A percentile compares a stretch with the other conserved stretches of the same genome.
phyloP scores from a whole-genome alignment of 2,329 filamentous ascomycete species.

The Ceratocystis lukuohia region DNA sequence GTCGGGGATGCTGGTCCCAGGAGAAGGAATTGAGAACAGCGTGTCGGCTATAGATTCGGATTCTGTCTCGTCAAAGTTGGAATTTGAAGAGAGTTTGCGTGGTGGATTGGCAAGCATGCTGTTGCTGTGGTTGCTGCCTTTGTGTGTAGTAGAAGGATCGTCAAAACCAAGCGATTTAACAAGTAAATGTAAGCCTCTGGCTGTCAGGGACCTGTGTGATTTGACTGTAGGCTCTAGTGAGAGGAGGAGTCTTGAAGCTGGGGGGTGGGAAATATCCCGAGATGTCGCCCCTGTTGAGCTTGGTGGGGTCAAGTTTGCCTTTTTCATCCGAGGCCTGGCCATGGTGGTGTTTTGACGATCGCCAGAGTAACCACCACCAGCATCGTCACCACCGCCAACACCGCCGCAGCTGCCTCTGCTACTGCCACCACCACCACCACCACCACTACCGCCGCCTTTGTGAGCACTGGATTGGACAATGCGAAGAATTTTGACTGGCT shows the following conservation, averaged over 20 bases:
- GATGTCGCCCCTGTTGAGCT: not conserved
- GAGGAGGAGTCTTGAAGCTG: not conserved
- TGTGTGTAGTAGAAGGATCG: not conserved
- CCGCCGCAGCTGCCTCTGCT: no score
- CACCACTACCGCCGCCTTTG: not conserved
- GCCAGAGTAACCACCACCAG: not conserved
- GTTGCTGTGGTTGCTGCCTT: not conserved
- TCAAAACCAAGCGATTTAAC: not conserved
- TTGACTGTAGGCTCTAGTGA: not conserved
- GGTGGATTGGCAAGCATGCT: not conserved
- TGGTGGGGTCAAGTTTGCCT: not conserved
- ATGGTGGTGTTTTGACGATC: not conserved
- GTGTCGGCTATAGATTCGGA: slow-evolving; percentile 4
- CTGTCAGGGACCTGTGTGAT: not conserved
- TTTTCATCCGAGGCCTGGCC: not conserved
- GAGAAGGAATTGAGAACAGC: not conserved
- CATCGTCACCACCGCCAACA: no score
- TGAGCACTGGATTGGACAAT: not conserved
- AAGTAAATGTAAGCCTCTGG: not conserved
- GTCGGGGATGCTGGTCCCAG: slow-evolving; percentile 6
- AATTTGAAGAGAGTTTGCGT: not conserved
- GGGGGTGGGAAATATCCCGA: not conserved
- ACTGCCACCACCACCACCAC: no score
- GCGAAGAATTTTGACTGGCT: slow-evolving; percentile 2
- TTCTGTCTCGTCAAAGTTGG: slow-evolving; percentile 6